Evolutionary conservation across 352 stramenopile genomes (phyloP).

Genomic region (Globisporangium echinulatum): DNA sequence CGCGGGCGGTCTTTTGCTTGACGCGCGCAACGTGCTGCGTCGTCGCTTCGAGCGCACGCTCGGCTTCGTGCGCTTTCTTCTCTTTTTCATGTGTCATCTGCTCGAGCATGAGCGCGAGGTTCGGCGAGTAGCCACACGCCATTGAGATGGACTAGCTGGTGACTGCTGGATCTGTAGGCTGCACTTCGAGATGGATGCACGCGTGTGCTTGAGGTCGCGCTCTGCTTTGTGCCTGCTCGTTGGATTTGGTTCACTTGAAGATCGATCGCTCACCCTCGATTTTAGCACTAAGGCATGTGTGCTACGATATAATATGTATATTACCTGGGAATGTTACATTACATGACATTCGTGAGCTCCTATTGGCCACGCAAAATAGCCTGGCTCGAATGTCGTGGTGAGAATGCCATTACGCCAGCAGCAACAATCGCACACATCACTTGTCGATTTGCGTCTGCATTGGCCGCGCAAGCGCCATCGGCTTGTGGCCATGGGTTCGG

Average conservation of each 20-base stretch:
- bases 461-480: too few species aligned
- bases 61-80: conserved; percentile 24
- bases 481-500: not conserved
- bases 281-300: not conserved
- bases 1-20: conserved; percentile 31
- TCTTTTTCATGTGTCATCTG: conserved; percentile 62
- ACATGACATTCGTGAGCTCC: not conserved
- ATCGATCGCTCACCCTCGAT: not conserved
- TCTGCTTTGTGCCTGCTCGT: not conserved
- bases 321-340: not conserved
- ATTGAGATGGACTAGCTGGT: conserved; percentile 15
- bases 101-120: conserved; percentile 62
- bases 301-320: not conserved
- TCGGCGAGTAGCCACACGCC: conserved; percentile 61
- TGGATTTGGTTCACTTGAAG: not conserved
- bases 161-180: not conserved
- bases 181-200: not conserved
- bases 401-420: too few species aligned
- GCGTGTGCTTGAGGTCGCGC: not conserved
- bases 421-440: too few species aligned
- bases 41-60: conserved; percentile 25
- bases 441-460: too few species aligned
- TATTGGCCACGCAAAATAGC: too few species aligned
- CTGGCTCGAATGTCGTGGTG: too few species aligned
- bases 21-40: conserved; percentile 30